Base-by-base conservation (phyloP, 129 eudicot genomes). In the Scalesia atractyloides region DNA sequence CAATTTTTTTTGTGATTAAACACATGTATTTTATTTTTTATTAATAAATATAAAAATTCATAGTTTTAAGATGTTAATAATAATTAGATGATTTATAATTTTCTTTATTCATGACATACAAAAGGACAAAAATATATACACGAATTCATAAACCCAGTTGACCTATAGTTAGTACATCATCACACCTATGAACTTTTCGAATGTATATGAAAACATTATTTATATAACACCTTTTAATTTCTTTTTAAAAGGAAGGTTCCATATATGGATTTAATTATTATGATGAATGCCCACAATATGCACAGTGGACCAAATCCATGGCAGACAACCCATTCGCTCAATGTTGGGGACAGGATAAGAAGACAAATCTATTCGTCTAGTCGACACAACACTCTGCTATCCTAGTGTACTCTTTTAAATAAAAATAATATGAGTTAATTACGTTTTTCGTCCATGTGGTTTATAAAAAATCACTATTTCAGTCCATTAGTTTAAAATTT, bases 281-380 rank as follows among this genome's bases (percentile, higher is more conserved):
- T 37, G 52, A 50, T 26, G 58, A 68, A 64, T 48, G 69, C 24
- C 76, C 77, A 66, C 64, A 7, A 67, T 4, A 60, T 36, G 49
- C 62, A 68, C 24, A 37, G 49, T 66, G 64, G 46, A 66, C 18
- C 19, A 17, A 11, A 70, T 73, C 20, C 59, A 33, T 81, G 85
- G 78, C 81, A 81, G 74, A 70, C 77, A 69, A 53, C 73, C 69
- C 70, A 68, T 59, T 78, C 76, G 26, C 72, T 70, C 58, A 64
- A 57, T 58, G 73, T 39, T 37, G 67, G 51, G 65, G 18, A 61
- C 9, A 74, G 16, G 60, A 68, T 63, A 24, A 56, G 36, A 74
- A 54, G 44, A 69, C 66, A 74, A 49, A 43, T 0, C 22, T 67
- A 34, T 14, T 46, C 44, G 30, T 20, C 2, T 7, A 13, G 8